phyloP scores from a whole-genome alignment of 495 filamentous ascomycete genomes.

The Barbatosphaeria neglecta region DNA sequence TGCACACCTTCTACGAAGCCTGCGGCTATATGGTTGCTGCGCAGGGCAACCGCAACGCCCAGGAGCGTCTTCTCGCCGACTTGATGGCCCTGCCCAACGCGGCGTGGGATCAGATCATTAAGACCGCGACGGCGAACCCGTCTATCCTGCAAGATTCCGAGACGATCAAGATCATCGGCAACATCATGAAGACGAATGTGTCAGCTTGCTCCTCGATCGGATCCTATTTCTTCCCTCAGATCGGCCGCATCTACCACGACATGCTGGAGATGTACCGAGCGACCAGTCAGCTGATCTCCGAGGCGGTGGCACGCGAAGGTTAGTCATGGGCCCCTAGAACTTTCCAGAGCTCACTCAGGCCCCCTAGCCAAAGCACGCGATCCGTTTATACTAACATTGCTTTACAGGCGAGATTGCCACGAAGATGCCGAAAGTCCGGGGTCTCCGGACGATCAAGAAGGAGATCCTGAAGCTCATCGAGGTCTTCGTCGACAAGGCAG shows the following conservation, averaged over 20 bases:
- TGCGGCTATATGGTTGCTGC: conserved; percentile 99
- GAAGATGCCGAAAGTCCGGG: conserved; percentile 91
- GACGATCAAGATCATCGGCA: conserved; percentile 94
- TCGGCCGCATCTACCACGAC: conserved; percentile 93
- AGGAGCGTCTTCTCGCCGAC: conserved; percentile 83
- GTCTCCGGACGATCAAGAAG: conserved; percentile 95
- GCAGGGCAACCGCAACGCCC: conserved; percentile 81
- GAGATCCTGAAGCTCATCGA: conserved; percentile 98
- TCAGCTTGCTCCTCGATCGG: conserved; percentile 93
- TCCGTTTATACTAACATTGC: conserved; percentile 10
- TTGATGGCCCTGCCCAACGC: conserved; percentile 87
- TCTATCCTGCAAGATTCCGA: conserved; percentile 77
- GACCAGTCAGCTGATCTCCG: conserved; percentile 89
- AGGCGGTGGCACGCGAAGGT: conserved; percentile 81
- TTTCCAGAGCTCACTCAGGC: no score
- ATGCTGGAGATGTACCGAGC: conserved; percentile 99
- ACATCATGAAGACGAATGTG: conserved; percentile 99
- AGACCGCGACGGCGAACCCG: conserved; percentile 67
- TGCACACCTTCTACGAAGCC: conserved; percentile 98
- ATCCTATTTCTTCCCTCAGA: conserved; percentile 97
- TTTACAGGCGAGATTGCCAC: conserved; percentile 75
- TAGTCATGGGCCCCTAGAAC: conserved; percentile 14
- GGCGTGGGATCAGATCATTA: conserved; percentile 92
- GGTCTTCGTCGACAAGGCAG: conserved; percentile 93
- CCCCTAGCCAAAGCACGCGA: no score